These are phyloP conservation scores for Sechiopsis laciniata DNA, from an alignment of 306 rosid genomes.

Conservation along the genomic window DNA sequence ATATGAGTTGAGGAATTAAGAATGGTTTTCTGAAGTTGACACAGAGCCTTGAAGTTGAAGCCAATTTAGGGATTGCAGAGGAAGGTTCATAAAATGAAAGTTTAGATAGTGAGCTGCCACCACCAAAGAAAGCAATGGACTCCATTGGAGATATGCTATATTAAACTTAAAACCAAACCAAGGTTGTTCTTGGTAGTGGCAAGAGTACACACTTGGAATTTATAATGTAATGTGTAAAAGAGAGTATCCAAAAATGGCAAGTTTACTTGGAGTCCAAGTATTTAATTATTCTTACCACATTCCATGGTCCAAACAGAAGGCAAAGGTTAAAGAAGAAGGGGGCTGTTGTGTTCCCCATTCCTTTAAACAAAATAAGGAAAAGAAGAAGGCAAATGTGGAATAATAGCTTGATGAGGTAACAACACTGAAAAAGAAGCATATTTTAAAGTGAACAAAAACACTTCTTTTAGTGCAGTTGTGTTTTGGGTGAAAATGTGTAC, in stretches of 20 bases:
- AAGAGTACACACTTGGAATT: neutral
- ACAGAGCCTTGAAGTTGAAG: neutral
- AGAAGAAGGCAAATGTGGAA: neutral
- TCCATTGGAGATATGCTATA: neutral
- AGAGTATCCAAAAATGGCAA: neutral
- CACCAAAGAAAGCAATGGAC: neutral
- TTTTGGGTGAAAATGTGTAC: neutral
- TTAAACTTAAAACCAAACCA: no score
- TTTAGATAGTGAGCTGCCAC: neutral
- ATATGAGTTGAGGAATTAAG: neutral
- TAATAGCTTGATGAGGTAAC: neutral
- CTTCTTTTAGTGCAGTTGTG: neutral
- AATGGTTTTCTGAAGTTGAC: neutral
- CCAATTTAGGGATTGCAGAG: neutral
- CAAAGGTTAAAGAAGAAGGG: neutral
- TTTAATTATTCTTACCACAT: neutral
- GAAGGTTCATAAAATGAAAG: neutral
- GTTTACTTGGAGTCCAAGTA: conserved; percentile 1
- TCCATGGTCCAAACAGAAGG: neutral
- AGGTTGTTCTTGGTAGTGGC: neutral
- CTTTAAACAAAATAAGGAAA: neutral
- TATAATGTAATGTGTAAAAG: neutral
- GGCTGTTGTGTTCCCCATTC: neutral
- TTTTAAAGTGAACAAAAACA: neutral
- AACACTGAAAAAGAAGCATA: neutral